phyloP scores from a whole-genome alignment of 176 grass and related monocot genomes.

The Elaeis guineensis region DNA sequence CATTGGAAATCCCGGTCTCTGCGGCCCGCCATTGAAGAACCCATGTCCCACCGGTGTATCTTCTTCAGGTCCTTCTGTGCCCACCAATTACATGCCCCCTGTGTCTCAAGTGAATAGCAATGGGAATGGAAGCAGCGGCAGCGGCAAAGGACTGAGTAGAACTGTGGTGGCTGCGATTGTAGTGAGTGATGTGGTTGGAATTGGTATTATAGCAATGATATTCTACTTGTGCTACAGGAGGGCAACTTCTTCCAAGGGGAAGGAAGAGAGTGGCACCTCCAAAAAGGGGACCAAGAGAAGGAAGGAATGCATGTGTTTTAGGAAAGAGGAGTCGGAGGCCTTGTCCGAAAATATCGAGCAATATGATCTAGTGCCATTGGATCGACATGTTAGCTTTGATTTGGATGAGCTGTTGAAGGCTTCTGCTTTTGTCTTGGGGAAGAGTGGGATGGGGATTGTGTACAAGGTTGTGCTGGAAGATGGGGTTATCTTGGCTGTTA shows the following conservation, averaged over 20 bases:
- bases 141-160: slow-evolving; percentile 48
- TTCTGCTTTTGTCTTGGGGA: too few relatives aligned
- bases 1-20: slow-evolving; percentile 63
- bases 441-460: too few relatives aligned
- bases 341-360: too few relatives aligned
- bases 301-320: too few relatives aligned
- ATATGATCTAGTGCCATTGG: too few relatives aligned
- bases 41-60: slow-evolving; percentile 39
- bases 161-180: slow-evolving; percentile 50
- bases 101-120: slow-evolving; percentile 8
- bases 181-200: slow-evolving; percentile 59
- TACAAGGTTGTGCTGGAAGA: too few relatives aligned
- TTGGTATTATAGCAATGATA: slow-evolving; percentile 52
- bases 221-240: slow-evolving; percentile 77
- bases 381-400: too few relatives aligned
- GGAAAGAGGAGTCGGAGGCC: too few relatives aligned
- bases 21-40: slow-evolving; percentile 70
- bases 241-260: slow-evolving; percentile 34
- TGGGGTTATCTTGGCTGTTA: too few relatives aligned
- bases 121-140: slow-evolving; percentile 9
- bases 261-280: slow-evolving; percentile 3
- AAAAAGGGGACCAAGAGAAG: too few relatives aligned
- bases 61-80: slow-evolving; percentile 35
- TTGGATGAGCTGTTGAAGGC: too few relatives aligned
- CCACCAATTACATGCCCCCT: slow-evolving; percentile 25